Base-by-base conservation (phyloP, 2,329 filamentous ascomycete genomes). In the Metarhizium sp. region DNA sequence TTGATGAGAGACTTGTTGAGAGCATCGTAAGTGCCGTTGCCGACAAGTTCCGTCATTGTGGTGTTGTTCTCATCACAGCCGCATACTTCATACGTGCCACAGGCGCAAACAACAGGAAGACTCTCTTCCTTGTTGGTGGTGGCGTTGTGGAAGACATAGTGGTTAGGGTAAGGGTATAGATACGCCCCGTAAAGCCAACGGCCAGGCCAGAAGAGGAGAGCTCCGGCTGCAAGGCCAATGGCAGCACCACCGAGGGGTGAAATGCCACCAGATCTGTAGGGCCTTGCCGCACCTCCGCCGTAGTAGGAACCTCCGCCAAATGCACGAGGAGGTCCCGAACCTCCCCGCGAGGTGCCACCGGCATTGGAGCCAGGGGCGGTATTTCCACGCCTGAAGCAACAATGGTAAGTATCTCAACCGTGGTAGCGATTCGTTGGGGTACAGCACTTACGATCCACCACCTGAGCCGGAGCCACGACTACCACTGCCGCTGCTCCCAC, bases 1-100 rank as follows among this genome's bases (percentile, higher is more conserved):
- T 75, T 78, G 55, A 89, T 78, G 2, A 90, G 61, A 0, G 75
- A 76, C 62, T 81, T 76, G 71, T 90, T 85, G 53, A 88, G 72
- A 2, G 66, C 71, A 3, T 66, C 65, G 60, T 84, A 84, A 59
- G 76, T 82, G 43, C 84, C 84, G 65, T 87, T 79, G 54, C 85
- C 87, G 47, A 92, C 75, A 10, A 92, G 65, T 8, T 78, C 75
- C 59, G 80, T 71, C 0, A 75, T 70, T n/a, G 69, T 73, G 60
- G 82, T 75, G 56, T 77, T 75, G 61, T 84, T 85, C 55, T 88
- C 83, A 57, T 92, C 87, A 65, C 87, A 91, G 6, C 82, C 79
- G 63, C 87, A 91, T 18, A 63, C 65, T 18, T 59, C 57, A 52
- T 67, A 63, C 45, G 62, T 8, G 75, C 81, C 74, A 84, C 78